phyloP scores from a whole-genome alignment of 345 rosid genomes.

The Salix viminalis region DNA sequence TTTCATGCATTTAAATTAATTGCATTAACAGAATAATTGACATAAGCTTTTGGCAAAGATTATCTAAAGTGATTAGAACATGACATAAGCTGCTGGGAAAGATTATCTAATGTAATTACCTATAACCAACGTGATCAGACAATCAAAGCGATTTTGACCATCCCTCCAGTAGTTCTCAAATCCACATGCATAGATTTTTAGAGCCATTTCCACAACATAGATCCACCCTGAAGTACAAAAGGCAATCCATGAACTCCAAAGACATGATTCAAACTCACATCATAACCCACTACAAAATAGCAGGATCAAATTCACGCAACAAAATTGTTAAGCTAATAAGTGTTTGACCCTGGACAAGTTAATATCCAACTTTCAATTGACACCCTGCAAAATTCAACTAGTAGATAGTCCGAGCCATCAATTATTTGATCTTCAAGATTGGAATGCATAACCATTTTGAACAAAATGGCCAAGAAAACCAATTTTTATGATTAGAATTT shows the following conservation, averaged over 20 bases:
- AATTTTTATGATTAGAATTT: background rate
- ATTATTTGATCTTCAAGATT: background rate
- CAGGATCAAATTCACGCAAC: conserved; percentile 1
- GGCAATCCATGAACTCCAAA: conserved; percentile 14
- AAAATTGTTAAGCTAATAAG: background rate
- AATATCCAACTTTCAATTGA: background rate
- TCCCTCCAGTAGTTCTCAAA: conserved; percentile 92
- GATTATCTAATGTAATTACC: conserved; percentile 39
- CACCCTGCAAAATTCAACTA: background rate
- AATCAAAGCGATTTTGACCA: conserved; percentile 93
- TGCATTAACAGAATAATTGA: background rate
- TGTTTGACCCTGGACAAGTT: background rate
- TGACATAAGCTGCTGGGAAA: background rate
- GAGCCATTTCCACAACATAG: conserved; percentile 91
- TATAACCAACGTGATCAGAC: conserved; percentile 78
- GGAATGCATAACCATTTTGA: background rate
- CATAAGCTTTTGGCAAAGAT: background rate
- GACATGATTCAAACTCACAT: background rate
- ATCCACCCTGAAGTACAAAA: conserved; percentile 73
- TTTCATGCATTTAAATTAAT: background rate
- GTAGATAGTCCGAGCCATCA: too few relatives aligned
- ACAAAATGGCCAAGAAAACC: background rate
- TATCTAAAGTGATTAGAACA: conserved; percentile 19
- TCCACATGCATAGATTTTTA: conserved; percentile 80
- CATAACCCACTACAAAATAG: background rate